Percentiles rank a stretch among this genome's conserved stretches.
Evolutionary conservation across 441 rosid genomes (phyloP).

Genomic region (Oxalis stricta): DNA sequence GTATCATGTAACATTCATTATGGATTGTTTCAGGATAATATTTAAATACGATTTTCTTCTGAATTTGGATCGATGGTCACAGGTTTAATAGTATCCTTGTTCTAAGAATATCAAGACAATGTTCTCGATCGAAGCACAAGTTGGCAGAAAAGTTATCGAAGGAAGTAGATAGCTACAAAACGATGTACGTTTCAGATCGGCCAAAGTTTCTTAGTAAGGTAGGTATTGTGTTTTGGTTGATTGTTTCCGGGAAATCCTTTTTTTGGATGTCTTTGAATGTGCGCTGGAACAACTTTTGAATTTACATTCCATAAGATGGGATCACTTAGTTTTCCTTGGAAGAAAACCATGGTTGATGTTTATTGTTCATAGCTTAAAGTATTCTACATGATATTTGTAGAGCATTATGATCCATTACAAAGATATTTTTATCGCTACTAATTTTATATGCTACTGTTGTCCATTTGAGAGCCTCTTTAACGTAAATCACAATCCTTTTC

Average conservation of each 20-base stretch:
- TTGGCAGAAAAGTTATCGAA: slow-evolving; percentile 29
- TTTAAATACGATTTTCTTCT: neutral
- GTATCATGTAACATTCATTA: slow-evolving; percentile 7
- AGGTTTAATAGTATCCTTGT: slow-evolving; percentile 35
- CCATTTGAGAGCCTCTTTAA: too few species aligned
- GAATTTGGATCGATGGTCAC: slow-evolving; percentile 9
- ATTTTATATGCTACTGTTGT: too few species aligned
- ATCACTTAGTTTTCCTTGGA: too few species aligned
- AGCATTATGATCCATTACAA: too few species aligned
- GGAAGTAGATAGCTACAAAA: slow-evolving; percentile 22
- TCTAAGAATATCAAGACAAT: slow-evolving; percentile 22
- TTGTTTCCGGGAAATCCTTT: neutral
- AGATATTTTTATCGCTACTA: too few species aligned
- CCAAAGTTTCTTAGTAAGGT: slow-evolving; percentile 44
- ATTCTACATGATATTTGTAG: too few species aligned
- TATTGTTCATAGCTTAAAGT: too few species aligned
- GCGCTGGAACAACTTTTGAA: too few species aligned
- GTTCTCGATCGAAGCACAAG: slow-evolving; percentile 43
- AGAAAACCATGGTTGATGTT: too few species aligned
- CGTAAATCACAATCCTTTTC: slow-evolving; percentile 10
- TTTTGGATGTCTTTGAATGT: neutral
- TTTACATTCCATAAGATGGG: too few species aligned
- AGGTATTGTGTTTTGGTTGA: neutral
- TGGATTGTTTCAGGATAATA: neutral
- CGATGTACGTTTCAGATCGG: slow-evolving; percentile 23